A percentile compares a stretch with the other conserved stretches of the same genome.
Evolutionary conservation across 1,284 basidiomycete genomes (phyloP).

Genomic region (Afroboletus lepidellus): DNA sequence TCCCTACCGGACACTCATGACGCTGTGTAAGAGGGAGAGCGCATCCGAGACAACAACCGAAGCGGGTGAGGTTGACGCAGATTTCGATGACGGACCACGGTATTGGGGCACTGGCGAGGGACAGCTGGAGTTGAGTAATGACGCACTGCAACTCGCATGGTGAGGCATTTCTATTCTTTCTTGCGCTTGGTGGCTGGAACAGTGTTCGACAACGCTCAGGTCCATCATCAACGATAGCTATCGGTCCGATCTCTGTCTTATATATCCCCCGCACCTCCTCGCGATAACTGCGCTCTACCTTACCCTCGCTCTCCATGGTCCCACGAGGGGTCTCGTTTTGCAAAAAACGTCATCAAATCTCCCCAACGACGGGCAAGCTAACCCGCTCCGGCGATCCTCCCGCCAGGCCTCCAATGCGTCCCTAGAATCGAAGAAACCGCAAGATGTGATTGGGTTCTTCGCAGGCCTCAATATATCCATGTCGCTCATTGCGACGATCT

Average conservation of each 20-base stretch:
- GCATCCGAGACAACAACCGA: constrained; percentile 47
- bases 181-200: not conserved
- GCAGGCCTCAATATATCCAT: constrained; percentile 85
- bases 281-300: constrained; percentile 91
- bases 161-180: constrained; percentile 24
- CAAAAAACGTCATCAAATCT: constrained; percentile 29
- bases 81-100: constrained; percentile 57
- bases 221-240: constrained; percentile 97
- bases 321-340: constrained; percentile 45
- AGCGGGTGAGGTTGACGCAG: constrained; percentile 60
- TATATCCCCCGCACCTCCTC: constrained; percentile 93
- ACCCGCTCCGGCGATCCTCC: constrained; percentile 52
- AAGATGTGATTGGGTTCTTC: constrained; percentile 80
- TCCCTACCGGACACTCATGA: constrained; percentile 85
- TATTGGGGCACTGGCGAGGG: constrained; percentile 77
- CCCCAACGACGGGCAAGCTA: constrained; percentile 11
- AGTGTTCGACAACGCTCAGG: constrained; percentile 45
- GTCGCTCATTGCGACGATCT: constrained; percentile 78
- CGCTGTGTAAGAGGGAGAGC: constrained; percentile 64
- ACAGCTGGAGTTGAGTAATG: constrained; percentile 31
- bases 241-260: constrained; percentile 83
- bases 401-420: constrained; percentile 38
- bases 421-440: constrained; percentile 42
- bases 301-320: constrained; percentile 67
- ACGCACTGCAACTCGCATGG: constrained; percentile 55